phyloP scores from a whole-genome alignment of 306 rosid species.

The Prunus mongolica region DNA sequence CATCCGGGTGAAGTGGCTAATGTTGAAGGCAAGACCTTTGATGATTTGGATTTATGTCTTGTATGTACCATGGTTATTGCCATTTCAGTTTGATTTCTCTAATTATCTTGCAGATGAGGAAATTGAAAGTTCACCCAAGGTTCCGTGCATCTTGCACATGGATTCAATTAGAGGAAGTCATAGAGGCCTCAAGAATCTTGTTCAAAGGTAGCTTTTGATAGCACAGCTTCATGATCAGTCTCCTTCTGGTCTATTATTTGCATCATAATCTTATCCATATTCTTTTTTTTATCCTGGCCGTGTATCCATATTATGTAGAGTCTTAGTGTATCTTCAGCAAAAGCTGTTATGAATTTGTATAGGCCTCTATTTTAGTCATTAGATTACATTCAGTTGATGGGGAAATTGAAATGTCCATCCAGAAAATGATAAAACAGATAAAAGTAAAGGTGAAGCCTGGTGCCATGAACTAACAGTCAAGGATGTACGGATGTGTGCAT shows the following conservation, averaged over 20 bases:
- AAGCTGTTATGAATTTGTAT: not conserved
- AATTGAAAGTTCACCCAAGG: slow-evolving; percentile 34
- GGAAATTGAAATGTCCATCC: not conserved
- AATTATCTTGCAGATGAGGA: slow-evolving; percentile 39
- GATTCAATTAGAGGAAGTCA: slow-evolving; percentile 72
- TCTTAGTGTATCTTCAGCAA: not conserved
- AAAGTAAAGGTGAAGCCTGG: not conserved
- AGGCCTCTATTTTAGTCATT: not conserved
- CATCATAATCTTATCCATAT: not conserved
- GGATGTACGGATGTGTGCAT: not conserved
- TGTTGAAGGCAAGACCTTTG: slow-evolving; percentile 39
- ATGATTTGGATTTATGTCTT: slow-evolving; percentile 16
- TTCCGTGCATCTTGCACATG: slow-evolving; percentile 81
- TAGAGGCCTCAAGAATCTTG: slow-evolving; percentile 52
- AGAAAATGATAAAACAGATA: not conserved
- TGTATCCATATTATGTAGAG: no score
- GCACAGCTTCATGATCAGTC: slow-evolving; percentile 3
- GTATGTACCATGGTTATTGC: slow-evolving; percentile 10
- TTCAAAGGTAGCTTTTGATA: slow-evolving; percentile 53
- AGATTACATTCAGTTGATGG: not conserved
- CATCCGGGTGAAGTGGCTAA: slow-evolving; percentile 58
- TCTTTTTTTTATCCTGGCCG: not conserved
- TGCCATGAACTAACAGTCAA: not conserved
- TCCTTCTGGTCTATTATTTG: not conserved
- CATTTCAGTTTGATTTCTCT: slow-evolving; percentile 3